Evolutionary conservation across 2,329 filamentous ascomycete genomes (phyloP), one percentile per base, ranked within the genome.

Genomic region (Diaporthe helianthi): DNA sequence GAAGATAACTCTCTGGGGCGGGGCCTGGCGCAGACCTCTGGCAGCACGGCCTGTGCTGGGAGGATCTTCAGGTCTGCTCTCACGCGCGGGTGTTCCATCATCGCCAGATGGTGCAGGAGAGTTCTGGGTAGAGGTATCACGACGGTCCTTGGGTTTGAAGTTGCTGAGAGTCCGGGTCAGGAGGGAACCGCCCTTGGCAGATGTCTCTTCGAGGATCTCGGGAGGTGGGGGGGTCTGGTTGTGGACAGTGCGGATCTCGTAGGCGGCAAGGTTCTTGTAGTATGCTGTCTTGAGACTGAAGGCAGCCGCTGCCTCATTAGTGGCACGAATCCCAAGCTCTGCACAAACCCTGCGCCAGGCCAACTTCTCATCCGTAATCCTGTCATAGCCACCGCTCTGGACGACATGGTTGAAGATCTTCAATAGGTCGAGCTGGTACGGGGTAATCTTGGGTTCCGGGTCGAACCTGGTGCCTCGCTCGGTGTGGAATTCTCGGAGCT

Each of bases 251-350:
- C 88, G 88, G 76, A 97, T 96, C 80, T 97, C 94, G 80, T 92
- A 97, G 1, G 94, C 93, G 15, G 92, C 91, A 53, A 97, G 86
- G 75, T 95, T 93, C 79, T 93, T 94, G 83, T 97, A 97, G 82
- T 96, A 97, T 72, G 92, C 90, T 68, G 92, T 91, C 82, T 97
- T 97, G 68, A 97, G 83, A 70, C 92, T 87, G 80, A 97, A 97
- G 17, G 93, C 93, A 70, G 93, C 89, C n/a, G 93, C 93, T 8
- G 93, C 86, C 72, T 93, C 89, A 76, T 95, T 94, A 75, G 87
- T 86, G 68, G 89, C 90, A 76, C 89, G 89, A 72, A 94, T 87
- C 61, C 92, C 89, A 69, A 97, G 90, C 74, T 94, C 90, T 65
- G 90, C 86, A 15, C 91, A 92, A 75, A 97, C 86, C 74, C 89